A percentile compares a stretch with the other conserved stretches of the same genome.
Conservation (phyloP, 164 flowering plant species). For the Stephania japonica region DNA sequence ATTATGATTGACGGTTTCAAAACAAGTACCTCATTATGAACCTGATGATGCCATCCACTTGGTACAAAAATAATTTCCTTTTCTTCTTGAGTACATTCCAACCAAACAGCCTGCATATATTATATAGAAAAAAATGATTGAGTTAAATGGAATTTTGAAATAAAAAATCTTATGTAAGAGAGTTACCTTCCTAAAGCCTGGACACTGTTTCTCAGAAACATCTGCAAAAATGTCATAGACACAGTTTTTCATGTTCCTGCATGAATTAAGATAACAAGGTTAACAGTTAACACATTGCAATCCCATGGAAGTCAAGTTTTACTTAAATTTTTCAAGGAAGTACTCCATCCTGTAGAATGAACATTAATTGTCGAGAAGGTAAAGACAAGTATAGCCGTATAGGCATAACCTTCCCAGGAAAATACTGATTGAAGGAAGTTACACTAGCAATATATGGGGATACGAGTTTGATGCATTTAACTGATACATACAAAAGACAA, state of each 20-base stretch:
- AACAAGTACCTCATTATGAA: constrained; percentile 68
- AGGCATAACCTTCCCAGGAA: too few relatives aligned
- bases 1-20: background rate
- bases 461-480: too few relatives aligned
- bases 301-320: background rate
- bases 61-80: constrained; percentile 92
- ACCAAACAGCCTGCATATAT: constrained; percentile 64
- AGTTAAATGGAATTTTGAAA: background rate
- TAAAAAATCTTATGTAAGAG: background rate
- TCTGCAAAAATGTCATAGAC: constrained; percentile 80
- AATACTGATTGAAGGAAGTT: too few relatives aligned
- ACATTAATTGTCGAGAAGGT: background rate
- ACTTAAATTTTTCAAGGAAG: background rate
- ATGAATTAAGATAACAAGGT: constrained; percentile 4
- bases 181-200: constrained; percentile 72
- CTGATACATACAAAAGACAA: background rate
- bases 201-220: constrained; percentile 51
- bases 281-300: background rate
- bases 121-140: background rate
- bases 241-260: constrained; percentile 69
- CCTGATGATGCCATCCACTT: constrained; percentile 99
- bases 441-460: too few relatives aligned
- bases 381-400: too few relatives aligned
- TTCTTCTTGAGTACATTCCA: constrained; percentile 71
- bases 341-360: background rate